These are phyloP conservation scores for Suillus sp. DNA, from an alignment of 768 basidiomycete species.

Conservation along the genomic window DNA sequence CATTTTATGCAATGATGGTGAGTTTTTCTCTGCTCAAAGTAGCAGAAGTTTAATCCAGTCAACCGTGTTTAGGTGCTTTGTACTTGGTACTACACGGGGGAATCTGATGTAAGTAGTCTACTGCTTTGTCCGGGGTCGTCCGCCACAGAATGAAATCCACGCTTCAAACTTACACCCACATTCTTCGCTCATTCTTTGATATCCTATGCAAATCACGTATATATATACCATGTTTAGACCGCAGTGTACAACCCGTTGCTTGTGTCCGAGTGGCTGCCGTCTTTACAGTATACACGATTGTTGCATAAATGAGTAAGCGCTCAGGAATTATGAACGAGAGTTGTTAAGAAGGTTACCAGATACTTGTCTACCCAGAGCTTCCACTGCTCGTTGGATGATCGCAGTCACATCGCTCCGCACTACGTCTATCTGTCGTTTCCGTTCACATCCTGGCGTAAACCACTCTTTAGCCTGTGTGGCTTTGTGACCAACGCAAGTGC, in stretches of 20 bases:
- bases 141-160: constrained; percentile 24
- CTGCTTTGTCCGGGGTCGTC: constrained; percentile 30
- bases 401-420: constrained; percentile 58
- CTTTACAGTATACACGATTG: neutral
- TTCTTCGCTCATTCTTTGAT: neutral
- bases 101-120: constrained; percentile 55
- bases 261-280: neutral
- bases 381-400: constrained; percentile 53
- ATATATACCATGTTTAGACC: neutral
- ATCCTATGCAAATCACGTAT: neutral
- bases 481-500: constrained; percentile 21
- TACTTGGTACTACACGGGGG: constrained; percentile 68
- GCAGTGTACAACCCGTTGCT: neutral
- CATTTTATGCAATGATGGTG: constrained; percentile 71
- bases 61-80: constrained; percentile 49
- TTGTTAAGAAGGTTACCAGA: constrained; percentile 41
- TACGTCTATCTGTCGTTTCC: constrained; percentile 33
- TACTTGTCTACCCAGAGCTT: constrained; percentile 53
- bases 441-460: constrained; percentile 10
- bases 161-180: constrained; percentile 17
- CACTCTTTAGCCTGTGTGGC: constrained; percentile 13
- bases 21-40: constrained; percentile 21
- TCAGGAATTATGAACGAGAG: constrained; percentile 1
- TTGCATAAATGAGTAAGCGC: neutral
- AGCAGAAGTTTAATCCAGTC: neutral